These are phyloP conservation scores for Botryobasidium botryosum DNA, from an alignment of 768 basidiomycete genomes.

Conservation along the genomic window DNA sequence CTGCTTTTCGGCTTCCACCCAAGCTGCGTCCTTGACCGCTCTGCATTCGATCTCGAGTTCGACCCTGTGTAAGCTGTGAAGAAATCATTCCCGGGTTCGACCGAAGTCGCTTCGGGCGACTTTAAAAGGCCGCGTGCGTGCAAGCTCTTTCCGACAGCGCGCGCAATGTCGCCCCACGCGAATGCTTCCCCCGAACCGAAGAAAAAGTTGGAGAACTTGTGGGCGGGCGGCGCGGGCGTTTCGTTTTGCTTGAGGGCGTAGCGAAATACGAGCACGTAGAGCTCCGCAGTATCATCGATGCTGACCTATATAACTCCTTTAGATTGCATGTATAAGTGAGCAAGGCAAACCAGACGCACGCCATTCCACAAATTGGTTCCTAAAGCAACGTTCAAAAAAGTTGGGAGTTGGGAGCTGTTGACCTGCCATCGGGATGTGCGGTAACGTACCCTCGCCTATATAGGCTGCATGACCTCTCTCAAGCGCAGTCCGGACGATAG, in stretches of 20 bases:
- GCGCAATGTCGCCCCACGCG: constrained; percentile 8
- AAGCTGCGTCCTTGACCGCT: constrained; percentile 7
- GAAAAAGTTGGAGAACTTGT: constrained; percentile 16
- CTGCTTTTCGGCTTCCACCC: constrained; percentile 11
- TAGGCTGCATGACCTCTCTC: constrained; percentile 13
- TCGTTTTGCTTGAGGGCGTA: constrained; percentile 11
- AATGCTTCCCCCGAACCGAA: constrained; percentile 14
- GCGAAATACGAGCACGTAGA: constrained; percentile 15
- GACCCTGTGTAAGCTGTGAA: constrained; percentile 8
- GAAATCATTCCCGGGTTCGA: constrained; percentile 8
- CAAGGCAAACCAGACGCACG: no score
- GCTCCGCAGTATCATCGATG: constrained; percentile 15
- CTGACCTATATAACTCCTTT: no score
- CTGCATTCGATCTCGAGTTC: constrained; percentile 15
- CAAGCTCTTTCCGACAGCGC: constrained; percentile 7
- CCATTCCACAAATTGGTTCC: constrained; percentile 16
- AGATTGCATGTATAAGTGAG: no score
- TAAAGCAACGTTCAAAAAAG: not conserved
- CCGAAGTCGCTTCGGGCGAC: not conserved
- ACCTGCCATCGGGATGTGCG: not conserved
- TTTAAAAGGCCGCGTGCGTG: constrained; percentile 7
- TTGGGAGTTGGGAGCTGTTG: not conserved
- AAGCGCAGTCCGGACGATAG: constrained; percentile 10
- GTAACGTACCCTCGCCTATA: constrained; percentile 12
- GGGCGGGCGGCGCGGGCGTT: constrained; percentile 11